Base-by-base conservation (phyloP, 192 early-diverging fungal species). In the Umbelopsis vinacea region DNA sequence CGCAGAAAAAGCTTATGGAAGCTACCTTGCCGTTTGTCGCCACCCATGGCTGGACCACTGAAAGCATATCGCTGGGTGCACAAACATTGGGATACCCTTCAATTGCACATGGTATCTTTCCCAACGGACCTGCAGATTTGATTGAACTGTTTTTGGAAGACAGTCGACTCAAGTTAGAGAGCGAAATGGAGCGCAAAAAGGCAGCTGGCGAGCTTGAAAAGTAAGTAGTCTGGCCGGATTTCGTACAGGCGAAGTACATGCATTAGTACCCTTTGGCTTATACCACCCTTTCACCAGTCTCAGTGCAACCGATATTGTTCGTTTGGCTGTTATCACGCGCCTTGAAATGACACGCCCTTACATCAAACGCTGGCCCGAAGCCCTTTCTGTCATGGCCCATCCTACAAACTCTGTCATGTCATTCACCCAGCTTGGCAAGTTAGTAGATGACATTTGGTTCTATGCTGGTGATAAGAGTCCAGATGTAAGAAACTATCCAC, bases 361-460 rank as follows among this genome's bases (percentile, higher is more conserved):
- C 52, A 74, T 90, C 15, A 69, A 82, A 12, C 85, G 81, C 33
- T 97, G 95, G 95, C 93, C 92, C 19, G 89, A 95, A 53, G 92
- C 91, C 5, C 78, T 89, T 4, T 86, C 92, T 8, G 72, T 97
- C 17, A 85, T 97, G 86, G 91, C 90, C 1, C 90, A 89, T 67
- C 96, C 96, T 6, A 84, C 84, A 66, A 95, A 96, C 73, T 79
- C 92, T 3, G 74, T 89, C 2, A 77, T 87, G 77, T 88, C 95
- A 1, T 69, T 93, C 66, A 70, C 79, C 14, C 86, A 94, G n/a
- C 75, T 98, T 26, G 81, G 72, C 15, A 82, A 85, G 46, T 83
- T 97, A 46, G 87, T 92, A 0, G 93, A 95, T 74, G 92, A 94
- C 55, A 92, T 98, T 66, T 96, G 93, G 93, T 89, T 89, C 67